A percentile compares a stretch with the other conserved stretches of the same genome.
Conservation (phyloP, 148 eudicot species). For the Fagopyrum homotropicum region DNA sequence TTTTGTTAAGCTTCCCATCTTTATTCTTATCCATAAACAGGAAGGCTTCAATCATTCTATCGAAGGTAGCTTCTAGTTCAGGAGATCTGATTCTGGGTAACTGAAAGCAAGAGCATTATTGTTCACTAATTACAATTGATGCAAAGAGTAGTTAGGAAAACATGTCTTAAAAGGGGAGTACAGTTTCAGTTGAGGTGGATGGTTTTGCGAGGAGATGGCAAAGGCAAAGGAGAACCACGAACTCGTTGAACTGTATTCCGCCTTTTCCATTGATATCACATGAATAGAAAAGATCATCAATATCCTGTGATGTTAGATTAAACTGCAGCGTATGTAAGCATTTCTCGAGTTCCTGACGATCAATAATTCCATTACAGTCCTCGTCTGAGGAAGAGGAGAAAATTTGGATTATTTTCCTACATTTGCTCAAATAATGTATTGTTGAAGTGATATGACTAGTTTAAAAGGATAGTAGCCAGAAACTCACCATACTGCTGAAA, state of each 20-base stretch:
- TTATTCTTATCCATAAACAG: slow-evolving; percentile 64
- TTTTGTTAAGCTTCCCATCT: slow-evolving; percentile 57
- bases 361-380: slow-evolving; percentile 44
- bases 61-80: slow-evolving; percentile 48
- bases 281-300: slow-evolving; percentile 55
- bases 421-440: neutral
- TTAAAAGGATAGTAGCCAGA: neutral
- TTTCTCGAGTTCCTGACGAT: slow-evolving; percentile 44
- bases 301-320: slow-evolving; percentile 35
- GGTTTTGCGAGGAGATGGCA: slow-evolving; percentile 40
- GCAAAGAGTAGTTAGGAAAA: neutral
- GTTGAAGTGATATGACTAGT: no score
- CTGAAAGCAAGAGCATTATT: slow-evolving; percentile 22
- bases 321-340: slow-evolving; percentile 43
- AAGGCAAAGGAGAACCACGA: slow-evolving; percentile 58
- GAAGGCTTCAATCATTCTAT: slow-evolving; percentile 51
- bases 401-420: neutral
- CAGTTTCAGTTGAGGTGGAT: slow-evolving; percentile 27
- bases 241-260: slow-evolving; percentile 60
- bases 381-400: slow-evolving; percentile 29
- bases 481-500: slow-evolving; percentile 58
- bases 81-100: slow-evolving; percentile 31
- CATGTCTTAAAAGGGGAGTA: slow-evolving; percentile 1
- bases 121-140: neutral
- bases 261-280: slow-evolving; percentile 46